These are phyloP conservation scores for Solanum hybrid DNA, from an alignment of 305 asterid species.

Conservation along the genomic window DNA sequence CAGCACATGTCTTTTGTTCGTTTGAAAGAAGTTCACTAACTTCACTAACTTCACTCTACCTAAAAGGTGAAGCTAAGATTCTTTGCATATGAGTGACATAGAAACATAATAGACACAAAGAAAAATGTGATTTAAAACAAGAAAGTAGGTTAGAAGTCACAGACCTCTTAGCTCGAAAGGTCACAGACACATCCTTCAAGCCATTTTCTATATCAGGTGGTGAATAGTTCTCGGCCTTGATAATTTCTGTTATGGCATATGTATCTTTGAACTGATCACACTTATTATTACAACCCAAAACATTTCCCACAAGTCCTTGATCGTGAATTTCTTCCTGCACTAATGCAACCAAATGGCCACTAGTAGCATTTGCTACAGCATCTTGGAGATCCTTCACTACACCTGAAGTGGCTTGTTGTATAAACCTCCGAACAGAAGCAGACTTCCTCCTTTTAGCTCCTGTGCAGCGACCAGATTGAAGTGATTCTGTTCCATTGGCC, in stretches of 20 bases:
- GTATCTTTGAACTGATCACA: constrained; percentile 31
- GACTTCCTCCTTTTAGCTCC: constrained; percentile 63
- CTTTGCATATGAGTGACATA: background rate
- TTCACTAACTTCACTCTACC: background rate
- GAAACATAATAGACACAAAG: background rate
- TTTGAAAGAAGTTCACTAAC: background rate
- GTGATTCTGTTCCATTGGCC: constrained; percentile 23
- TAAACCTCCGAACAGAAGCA: constrained; percentile 54
- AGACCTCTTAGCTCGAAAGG: constrained; percentile 8
- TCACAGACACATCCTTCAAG: constrained; percentile 35
- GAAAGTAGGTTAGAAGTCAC: background rate
- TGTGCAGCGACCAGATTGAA: constrained; percentile 31
- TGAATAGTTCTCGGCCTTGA: constrained; percentile 52
- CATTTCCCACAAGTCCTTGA: constrained; percentile 26
- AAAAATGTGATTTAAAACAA: background rate
- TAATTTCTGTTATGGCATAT: constrained; percentile 39
- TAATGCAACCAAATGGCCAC: constrained; percentile 20
- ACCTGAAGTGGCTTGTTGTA: constrained; percentile 28
- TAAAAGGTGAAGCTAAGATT: background rate
- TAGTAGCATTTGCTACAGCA: constrained; percentile 13
- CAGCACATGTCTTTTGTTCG: background rate
- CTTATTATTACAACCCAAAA: constrained; percentile 27
- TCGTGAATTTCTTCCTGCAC: constrained; percentile 28
- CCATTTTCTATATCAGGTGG: constrained; percentile 34
- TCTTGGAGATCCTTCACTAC: constrained; percentile 21